Evolutionary conservation across 106 monocot genomes (phyloP), one percentile per base, ranked within the genome.

Genomic region (Cymbidium sinense): DNA sequence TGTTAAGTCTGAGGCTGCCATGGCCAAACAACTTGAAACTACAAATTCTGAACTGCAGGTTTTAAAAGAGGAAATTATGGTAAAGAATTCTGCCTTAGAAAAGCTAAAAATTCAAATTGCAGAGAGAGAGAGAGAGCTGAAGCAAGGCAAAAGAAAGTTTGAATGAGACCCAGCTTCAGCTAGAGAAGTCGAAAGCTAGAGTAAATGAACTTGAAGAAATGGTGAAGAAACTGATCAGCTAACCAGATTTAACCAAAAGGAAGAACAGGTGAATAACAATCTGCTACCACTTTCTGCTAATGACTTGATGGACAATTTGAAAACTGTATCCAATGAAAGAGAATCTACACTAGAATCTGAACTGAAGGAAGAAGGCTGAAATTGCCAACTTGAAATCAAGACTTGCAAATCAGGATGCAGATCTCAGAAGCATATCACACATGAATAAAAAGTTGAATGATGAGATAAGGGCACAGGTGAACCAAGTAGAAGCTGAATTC

Each of bases 151-250:
- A 75, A 55, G 78, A 58, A 36, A 55, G 77, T 70, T 36, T 81
- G 70, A 76, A 15, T 54, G 85, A 90, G 37, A 83, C 77, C 31
- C 75, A 83, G 34, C 41, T 81, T 72, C 86, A 92, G 75, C 75
- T 95, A 28, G 87, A 89, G 71, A 73, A 79, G 70, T 86, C 94
- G 50, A 51, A 88, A 89, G 50, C 74, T 86, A 5, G 88, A 88
- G 73, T 51, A 83, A 76, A 47, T 89, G 61, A 82, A 78, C 67
- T 67, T 31, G 67, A 67, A 67, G 67, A 30, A 8, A 15, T 67
- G 67, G 67, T 67, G 28, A 67, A 67, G 33, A 28, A 70, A 82
- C 74, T 75, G 83, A 76, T 62, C 36, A 20, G 70, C 77, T 31
- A 84, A 85, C 74, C 15, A 83, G 51, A 30, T 82, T 78, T 54